These are phyloP conservation scores for Salvia miltiorrhiza DNA, from an alignment of 257 asterid species.

Conservation along the genomic window DNA sequence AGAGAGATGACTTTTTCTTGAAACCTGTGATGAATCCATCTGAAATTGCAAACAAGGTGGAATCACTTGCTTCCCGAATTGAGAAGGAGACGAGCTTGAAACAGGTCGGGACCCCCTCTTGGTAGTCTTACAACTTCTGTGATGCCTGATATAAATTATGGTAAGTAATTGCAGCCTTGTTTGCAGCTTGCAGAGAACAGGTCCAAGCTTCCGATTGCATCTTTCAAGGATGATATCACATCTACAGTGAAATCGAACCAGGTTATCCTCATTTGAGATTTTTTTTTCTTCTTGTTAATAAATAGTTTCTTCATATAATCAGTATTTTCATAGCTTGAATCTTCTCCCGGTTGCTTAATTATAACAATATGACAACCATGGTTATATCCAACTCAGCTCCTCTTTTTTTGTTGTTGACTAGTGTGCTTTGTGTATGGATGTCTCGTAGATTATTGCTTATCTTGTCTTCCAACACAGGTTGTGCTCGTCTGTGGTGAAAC, in stretches of 20 bases:
- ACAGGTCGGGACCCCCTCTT: conserved; percentile 44
- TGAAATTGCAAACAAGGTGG: conserved; percentile 55
- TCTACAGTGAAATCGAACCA: conserved; percentile 68
- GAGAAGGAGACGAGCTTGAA: conserved; percentile 46
- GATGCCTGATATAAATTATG: not conserved
- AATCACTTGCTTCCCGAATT: conserved; percentile 48
- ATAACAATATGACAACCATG: not conserved
- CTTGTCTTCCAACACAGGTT: conserved; percentile 51
- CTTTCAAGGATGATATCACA: conserved; percentile 67
- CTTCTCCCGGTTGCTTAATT: not conserved
- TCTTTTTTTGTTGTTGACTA: not conserved
- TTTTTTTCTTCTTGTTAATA: not conserved
- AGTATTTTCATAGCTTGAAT: conserved; percentile 4
- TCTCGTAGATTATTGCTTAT: conserved; percentile 2
- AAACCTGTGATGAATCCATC: conserved; percentile 47
- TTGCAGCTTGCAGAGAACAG: conserved; percentile 59
- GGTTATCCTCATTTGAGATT: conserved; percentile 39
- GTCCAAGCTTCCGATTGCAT: conserved; percentile 87
- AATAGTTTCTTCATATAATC: not conserved
- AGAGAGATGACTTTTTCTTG: conserved; percentile 56
- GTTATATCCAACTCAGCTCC: conserved; percentile 4
- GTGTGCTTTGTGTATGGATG: not conserved
- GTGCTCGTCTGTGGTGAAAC: conserved; percentile 96
- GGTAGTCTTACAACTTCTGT: not conserved
- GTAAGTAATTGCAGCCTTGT: conserved; percentile 14